Evolutionary conservation across 140 eudicot species (phyloP).

Genomic region (Flaveria floridana): DNA sequence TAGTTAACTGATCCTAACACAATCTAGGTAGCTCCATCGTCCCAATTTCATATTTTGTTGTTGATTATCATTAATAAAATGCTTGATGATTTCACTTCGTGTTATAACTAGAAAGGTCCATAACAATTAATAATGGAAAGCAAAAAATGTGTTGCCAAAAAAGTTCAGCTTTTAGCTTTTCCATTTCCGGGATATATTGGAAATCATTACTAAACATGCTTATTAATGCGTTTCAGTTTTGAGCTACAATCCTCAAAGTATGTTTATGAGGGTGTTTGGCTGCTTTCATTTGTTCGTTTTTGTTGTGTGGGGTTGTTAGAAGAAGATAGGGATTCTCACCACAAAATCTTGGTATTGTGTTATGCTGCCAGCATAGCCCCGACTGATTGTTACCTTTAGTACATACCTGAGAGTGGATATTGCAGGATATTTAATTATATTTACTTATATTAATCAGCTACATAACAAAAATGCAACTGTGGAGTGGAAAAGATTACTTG

Average conservation of each 20-base stretch:
- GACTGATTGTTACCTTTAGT: conserved; percentile 84
- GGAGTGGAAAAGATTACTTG: conserved; percentile 12
- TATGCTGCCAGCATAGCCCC: conserved; percentile 94
- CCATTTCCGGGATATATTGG: neutral
- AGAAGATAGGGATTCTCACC: conserved; percentile 43
- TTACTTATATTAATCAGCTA: neutral
- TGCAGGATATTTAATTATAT: conserved; percentile 2
- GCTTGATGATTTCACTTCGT: conserved; percentile 1
- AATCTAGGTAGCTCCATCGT: neutral
- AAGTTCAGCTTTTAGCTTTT: neutral
- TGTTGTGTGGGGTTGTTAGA: neutral
- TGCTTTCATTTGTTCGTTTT: neutral
- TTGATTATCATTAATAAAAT: neutral
- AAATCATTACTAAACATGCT: neutral
- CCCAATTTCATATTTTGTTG: neutral
- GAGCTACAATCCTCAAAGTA: conserved; percentile 1
- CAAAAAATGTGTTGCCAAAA: neutral
- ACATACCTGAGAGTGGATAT: conserved; percentile 64
- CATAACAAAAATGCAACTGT: conserved; percentile 4
- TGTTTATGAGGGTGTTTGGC: neutral
- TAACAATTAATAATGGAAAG: neutral
- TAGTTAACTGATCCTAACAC: neutral
- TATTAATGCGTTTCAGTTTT: neutral
- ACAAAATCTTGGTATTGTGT: conserved; percentile 87
- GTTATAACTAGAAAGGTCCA: neutral